phyloP scores from a whole-genome alignment of 139 green algal genomes.

The Desmodesmus armatus region DNA sequence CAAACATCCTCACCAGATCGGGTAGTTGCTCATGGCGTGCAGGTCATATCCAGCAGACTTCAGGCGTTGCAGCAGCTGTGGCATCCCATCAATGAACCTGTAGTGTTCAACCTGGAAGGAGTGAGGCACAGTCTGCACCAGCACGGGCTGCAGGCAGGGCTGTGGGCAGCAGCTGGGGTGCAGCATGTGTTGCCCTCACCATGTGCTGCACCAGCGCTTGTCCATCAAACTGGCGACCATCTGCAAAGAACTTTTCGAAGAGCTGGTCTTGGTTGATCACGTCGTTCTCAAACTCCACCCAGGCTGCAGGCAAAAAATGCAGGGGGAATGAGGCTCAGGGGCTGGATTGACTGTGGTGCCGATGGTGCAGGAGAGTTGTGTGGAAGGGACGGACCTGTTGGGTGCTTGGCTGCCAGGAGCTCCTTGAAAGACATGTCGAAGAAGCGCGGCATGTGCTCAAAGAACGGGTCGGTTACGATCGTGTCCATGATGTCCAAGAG shows the following conservation, averaged over 20 bases:
- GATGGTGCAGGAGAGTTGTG: too few species aligned
- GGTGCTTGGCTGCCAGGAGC: conserved; percentile 85
- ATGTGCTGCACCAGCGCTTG: conserved; percentile 69
- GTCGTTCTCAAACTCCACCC: conserved; percentile 88
- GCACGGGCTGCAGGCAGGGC: neutral
- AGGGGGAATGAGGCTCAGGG: too few species aligned
- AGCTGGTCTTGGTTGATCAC: conserved; percentile 78
- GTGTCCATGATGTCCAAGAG: conserved; percentile 85
- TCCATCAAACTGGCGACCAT: conserved; percentile 77
- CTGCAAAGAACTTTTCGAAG: conserved; percentile 83
- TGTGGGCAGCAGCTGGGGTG: neutral
- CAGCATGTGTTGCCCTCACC: conserved; percentile 40
- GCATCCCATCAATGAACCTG: conserved; percentile 85
- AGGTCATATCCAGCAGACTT: conserved; percentile 65
- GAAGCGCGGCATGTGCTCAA: conserved; percentile 81
- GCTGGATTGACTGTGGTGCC: too few species aligned
- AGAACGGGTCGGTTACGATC: conserved; percentile 87
- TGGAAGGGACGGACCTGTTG: too few species aligned
- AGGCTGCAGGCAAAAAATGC: too few species aligned
- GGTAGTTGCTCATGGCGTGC: conserved; percentile 87
- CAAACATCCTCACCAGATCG: conserved; percentile 67
- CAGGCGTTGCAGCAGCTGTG: conserved; percentile 73
- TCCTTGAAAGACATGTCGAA: conserved; percentile 77
- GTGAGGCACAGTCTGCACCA: neutral
- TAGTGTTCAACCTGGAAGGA: conserved; percentile 63